A percentile compares a stretch with the other conserved stretches of the same genome.
phyloP scores from a whole-genome alignment of 495 filamentous ascomycete genomes.

The Aeminium ludgeri region DNA sequence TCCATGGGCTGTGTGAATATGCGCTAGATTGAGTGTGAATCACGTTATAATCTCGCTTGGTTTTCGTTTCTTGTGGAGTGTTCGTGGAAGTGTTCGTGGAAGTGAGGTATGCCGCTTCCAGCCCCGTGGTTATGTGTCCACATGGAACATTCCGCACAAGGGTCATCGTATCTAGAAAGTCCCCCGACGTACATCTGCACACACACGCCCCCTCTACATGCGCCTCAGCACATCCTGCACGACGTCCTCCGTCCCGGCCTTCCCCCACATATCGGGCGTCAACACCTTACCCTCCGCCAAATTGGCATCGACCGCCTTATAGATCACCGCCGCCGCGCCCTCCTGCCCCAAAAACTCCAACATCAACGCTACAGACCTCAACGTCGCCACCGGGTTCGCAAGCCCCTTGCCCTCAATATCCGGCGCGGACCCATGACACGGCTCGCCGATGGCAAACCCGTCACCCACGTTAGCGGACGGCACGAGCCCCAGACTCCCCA shows the following conservation, averaged over 20 bases:
- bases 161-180: too few species aligned
- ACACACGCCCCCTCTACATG: conserved; percentile 39
- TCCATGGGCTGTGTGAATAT: too few species aligned
- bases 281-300: conserved; percentile 66
- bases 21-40: too few species aligned
- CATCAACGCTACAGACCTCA: conserved; percentile 84
- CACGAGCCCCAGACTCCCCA: conserved; percentile 84
- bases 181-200: too few species aligned
- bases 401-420: conserved; percentile 88
- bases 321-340: conserved; percentile 72
- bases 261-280: conserved; percentile 83
- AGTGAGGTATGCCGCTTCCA: too few species aligned
- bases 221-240: conserved; percentile 75
- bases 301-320: conserved; percentile 81
- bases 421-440: conserved; percentile 89
- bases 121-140: too few species aligned
- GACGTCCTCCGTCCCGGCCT: conserved; percentile 73
- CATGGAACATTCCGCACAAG: too few species aligned
- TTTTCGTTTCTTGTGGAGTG: too few species aligned
- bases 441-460: conserved; percentile 89
- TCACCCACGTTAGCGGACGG: conserved; percentile 95
- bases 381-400: conserved; percentile 90
- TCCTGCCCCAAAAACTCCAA: conserved; percentile 84
- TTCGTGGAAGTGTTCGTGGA: too few species aligned
- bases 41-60: too few species aligned